phyloP scores from a whole-genome alignment of 495 filamentous ascomycete genomes.

The Aspergillus ellipticus region DNA sequence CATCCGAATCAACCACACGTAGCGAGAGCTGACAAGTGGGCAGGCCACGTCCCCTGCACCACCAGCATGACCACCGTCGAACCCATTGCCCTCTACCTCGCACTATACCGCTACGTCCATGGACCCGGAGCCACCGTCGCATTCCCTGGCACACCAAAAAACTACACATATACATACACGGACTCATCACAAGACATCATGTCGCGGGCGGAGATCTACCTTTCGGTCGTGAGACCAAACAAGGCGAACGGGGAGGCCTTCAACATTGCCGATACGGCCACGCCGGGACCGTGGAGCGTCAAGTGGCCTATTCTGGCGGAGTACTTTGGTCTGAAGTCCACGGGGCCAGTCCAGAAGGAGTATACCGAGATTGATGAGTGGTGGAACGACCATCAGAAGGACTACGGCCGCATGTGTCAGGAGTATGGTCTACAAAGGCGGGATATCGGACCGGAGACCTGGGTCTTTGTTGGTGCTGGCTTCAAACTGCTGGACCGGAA shows the following conservation, averaged over 20 bases:
- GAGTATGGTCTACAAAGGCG: slow-evolving; percentile 3
- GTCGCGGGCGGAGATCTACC: slow-evolving; percentile 37
- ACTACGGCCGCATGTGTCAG: slow-evolving; percentile 4
- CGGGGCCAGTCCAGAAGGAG: neutral
- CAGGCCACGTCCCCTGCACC: slow-evolving; percentile 11
- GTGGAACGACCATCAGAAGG: slow-evolving; percentile 8
- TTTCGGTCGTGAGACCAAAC: slow-evolving; percentile 24
- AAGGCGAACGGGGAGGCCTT: slow-evolving; percentile 53
- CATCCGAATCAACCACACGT: slow-evolving; percentile 29
- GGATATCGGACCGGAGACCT: slow-evolving; percentile 8
- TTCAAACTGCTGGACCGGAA: slow-evolving; percentile 14
- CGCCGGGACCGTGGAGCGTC: neutral
- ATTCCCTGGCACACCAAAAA: slow-evolving; percentile 33
- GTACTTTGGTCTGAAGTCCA: slow-evolving; percentile 5
- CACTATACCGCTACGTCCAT: slow-evolving; percentile 30
- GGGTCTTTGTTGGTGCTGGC: slow-evolving; percentile 15
- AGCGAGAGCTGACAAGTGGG: neutral
- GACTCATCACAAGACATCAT: slow-evolving; percentile 41
- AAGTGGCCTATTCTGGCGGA: neutral
- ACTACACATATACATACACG: slow-evolving; percentile 23
- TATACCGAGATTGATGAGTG: slow-evolving; percentile 6
- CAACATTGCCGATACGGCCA: slow-evolving; percentile 52
- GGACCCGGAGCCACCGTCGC: slow-evolving; percentile 24
- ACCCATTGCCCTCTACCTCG: slow-evolving; percentile 36
- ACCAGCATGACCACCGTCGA: slow-evolving; percentile 25